These are phyloP conservation scores for Trichoderma arundinaceum DNA, from an alignment of 2,329 filamentous ascomycete genomes.

Conservation along the genomic window DNA sequence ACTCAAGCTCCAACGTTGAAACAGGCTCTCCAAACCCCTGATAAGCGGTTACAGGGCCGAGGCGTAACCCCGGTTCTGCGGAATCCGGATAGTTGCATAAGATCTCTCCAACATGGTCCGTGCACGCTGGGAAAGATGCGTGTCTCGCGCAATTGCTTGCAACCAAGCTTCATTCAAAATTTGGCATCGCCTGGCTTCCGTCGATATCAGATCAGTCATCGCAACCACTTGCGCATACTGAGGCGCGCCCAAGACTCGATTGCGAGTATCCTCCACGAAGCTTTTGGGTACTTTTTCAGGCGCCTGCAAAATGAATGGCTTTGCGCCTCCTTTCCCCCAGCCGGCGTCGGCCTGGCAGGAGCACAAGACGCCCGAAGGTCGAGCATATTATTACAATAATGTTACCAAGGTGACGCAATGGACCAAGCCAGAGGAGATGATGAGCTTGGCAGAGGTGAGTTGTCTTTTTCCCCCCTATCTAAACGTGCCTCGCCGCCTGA, in stretches of 20 bases:
- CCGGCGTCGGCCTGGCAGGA: constrained; percentile 75
- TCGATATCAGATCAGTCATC: constrained; percentile 6
- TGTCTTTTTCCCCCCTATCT: background rate
- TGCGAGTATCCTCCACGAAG: background rate
- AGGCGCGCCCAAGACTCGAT: constrained; percentile 3
- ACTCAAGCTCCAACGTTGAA: constrained; percentile 9
- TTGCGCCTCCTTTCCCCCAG: constrained; percentile 55
- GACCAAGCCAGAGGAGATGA: constrained; percentile 90
- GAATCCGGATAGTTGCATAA: constrained; percentile 22
- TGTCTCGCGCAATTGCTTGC: constrained; percentile 28
- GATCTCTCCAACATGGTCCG: constrained; percentile 32
- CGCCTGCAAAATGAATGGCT: constrained; percentile 61
- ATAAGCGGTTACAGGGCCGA: constrained; percentile 16
- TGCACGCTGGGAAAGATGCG: constrained; percentile 31
- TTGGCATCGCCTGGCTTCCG: constrained; percentile 11
- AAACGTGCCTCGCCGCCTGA: background rate
- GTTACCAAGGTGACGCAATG: constrained; percentile 88
- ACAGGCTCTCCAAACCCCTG: background rate
- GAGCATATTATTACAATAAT: constrained; percentile 89
- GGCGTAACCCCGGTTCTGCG: constrained; percentile 20
- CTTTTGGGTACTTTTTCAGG: background rate
- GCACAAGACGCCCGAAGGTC: constrained; percentile 79
- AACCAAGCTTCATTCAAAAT: constrained; percentile 20
- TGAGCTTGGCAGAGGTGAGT: constrained; percentile 78
- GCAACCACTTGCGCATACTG: constrained; percentile 15